Percentiles rank a stretch among this genome's conserved stretches.
Evolutionary conservation across 768 basidiomycete species (phyloP).

Genomic region (Serendipita sp.): DNA sequence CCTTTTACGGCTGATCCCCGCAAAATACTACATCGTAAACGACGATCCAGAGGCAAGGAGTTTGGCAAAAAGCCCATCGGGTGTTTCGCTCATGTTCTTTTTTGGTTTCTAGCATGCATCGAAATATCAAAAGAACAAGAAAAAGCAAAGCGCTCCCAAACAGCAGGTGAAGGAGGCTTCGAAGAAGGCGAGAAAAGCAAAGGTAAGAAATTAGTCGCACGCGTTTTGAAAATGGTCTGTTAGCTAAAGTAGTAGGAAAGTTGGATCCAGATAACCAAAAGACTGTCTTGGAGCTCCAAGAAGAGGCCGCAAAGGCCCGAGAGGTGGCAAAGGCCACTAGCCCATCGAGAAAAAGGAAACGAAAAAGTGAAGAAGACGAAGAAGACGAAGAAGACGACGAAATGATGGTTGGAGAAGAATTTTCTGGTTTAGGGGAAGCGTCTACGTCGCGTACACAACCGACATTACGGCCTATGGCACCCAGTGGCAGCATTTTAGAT

Average conservation of each 20-base stretch:
- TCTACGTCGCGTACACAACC: slow-evolving; percentile 13
- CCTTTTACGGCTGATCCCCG: slow-evolving; percentile 69
- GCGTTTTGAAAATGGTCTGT: neutral
- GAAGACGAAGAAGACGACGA: slow-evolving; percentile 20
- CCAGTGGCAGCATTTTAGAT: slow-evolving; percentile 39
- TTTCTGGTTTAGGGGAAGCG: slow-evolving; percentile 10
- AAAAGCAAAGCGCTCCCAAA: slow-evolving; percentile 66
- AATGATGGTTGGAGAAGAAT: neutral
- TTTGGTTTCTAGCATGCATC: slow-evolving; percentile 27
- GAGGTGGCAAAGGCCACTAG: slow-evolving; percentile 17
- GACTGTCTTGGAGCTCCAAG: slow-evolving; percentile 55
- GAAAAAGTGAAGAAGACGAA: slow-evolving; percentile 17
- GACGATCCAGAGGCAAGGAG: slow-evolving; percentile 44
- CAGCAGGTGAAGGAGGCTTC: slow-evolving; percentile 79
- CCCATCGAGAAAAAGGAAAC: slow-evolving; percentile 5
- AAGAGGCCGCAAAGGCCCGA: slow-evolving; percentile 24
- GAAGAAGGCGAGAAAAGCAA: slow-evolving; percentile 75
- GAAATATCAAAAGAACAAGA: slow-evolving; percentile 77
- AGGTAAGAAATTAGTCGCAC: slow-evolving; percentile 29
- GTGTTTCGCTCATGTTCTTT: neutral
- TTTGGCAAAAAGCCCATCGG: neutral
- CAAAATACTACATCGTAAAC: slow-evolving; percentile 68
- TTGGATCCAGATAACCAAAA: slow-evolving; percentile 88
- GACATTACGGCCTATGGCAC: slow-evolving; percentile 42
- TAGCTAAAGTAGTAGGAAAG: slow-evolving; percentile 15